Evolutionary conservation across 495 filamentous ascomycete species (phyloP).

Genomic region (Hyaloscypha bicolor): DNA sequence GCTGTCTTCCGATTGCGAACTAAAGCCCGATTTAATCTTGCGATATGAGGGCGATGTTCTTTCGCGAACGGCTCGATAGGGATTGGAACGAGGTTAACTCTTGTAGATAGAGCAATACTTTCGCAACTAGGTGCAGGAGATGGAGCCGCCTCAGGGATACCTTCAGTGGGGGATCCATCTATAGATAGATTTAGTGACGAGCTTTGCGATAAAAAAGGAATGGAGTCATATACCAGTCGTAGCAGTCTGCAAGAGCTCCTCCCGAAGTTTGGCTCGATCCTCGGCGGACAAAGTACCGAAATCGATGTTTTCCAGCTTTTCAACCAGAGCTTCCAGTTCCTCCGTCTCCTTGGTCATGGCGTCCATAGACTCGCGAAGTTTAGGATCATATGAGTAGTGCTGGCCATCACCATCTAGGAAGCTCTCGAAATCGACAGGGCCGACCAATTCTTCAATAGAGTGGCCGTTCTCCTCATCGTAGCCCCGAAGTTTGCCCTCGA

Average conservation of each 20-base stretch:
- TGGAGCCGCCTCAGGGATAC: not conserved
- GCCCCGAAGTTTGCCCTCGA: not conserved
- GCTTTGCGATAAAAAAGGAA: not conserved
- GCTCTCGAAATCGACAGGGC: not conserved
- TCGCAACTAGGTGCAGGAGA: not conserved
- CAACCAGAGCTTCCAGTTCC: slow-evolving; percentile 11
- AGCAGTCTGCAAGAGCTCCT: not conserved
- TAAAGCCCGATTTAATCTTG: not conserved
- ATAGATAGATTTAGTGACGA: not conserved
- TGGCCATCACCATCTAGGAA: not conserved
- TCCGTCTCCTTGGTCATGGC: not conserved
- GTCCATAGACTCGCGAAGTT: not conserved
- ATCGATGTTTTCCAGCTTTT: slow-evolving; percentile 9
- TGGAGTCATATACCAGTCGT: not conserved
- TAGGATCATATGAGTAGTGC: not conserved
- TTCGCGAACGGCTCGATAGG: not conserved
- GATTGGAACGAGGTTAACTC: not conserved
- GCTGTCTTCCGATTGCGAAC: not conserved
- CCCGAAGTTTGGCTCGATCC: slow-evolving; percentile 7
- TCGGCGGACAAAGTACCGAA: slow-evolving; percentile 20
- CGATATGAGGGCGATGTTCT: not conserved
- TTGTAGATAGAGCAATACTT: not conserved
- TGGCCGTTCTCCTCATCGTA: not conserved
- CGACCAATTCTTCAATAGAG: slow-evolving; percentile 14
- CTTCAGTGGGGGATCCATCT: not conserved